phyloP scores from a whole-genome alignment of 768 basidiomycete genomes.

The Boletus patriciae region DNA sequence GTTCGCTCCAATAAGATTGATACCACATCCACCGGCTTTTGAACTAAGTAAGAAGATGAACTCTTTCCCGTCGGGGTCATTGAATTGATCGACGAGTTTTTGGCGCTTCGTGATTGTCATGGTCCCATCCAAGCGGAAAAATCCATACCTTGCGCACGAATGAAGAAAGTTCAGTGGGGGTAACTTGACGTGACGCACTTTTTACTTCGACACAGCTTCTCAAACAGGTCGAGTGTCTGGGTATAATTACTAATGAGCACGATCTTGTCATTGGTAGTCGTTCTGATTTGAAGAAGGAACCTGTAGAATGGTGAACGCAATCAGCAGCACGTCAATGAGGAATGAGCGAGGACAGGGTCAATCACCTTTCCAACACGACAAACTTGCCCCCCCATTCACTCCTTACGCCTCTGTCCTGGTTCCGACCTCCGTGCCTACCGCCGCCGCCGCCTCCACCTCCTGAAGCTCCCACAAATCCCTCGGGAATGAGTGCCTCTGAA shows the following conservation, averaged over 20 bases:
- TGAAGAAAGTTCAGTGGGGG: neutral
- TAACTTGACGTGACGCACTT: slow-evolving; percentile 50
- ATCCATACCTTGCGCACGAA: slow-evolving; percentile 66
- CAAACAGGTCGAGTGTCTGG: slow-evolving; percentile 91
- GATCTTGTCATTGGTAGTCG: slow-evolving; percentile 88
- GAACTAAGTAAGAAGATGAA: slow-evolving; percentile 94
- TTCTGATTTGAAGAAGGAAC: slow-evolving; percentile 80
- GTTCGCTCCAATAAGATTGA: slow-evolving; percentile 96
- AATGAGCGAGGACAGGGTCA: neutral
- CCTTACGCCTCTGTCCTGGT: slow-evolving; percentile 48
- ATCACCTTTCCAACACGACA: slow-evolving; percentile 84
- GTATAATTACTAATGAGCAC: slow-evolving; percentile 97
- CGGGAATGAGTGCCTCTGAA: slow-evolving; percentile 77
- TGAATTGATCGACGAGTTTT: slow-evolving; percentile 96
- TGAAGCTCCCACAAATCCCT: slow-evolving; percentile 66
- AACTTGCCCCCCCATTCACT: slow-evolving; percentile 93
- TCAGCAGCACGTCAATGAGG: neutral
- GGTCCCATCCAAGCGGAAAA: slow-evolving; percentile 90
- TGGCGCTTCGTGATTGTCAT: slow-evolving; percentile 92
- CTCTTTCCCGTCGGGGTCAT: slow-evolving; percentile 89
- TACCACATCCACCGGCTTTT: slow-evolving; percentile 94
- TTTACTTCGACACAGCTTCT: slow-evolving; percentile 81
- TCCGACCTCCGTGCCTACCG: slow-evolving; percentile 42
- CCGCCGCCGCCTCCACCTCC: slow-evolving; percentile 19
- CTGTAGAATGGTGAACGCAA: slow-evolving; percentile 38